Conservation (phyloP, 2,329 filamentous ascomycete species). For the Beauveria scarabaeidicola region DNA sequence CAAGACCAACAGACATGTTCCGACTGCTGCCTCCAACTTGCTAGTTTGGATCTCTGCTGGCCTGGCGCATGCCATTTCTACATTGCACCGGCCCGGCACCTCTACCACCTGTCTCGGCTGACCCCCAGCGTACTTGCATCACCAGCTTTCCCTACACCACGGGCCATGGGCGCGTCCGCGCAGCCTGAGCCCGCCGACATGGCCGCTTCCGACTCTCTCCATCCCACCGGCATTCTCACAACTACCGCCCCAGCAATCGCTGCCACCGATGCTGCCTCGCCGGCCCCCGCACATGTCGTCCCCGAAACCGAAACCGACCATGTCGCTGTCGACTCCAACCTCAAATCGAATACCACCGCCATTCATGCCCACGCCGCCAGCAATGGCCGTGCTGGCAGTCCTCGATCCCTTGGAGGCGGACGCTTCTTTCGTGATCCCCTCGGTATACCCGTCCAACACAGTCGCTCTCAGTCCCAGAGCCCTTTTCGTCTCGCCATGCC, state of each 20-base stretch:
- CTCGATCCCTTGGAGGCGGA: slow-evolving; percentile 18
- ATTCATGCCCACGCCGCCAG: background rate
- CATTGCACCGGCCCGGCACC: background rate
- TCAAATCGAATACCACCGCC: slow-evolving; percentile 13
- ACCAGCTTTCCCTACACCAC: background rate
- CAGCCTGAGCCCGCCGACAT: slow-evolving; percentile 5
- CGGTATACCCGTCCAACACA: slow-evolving; percentile 13
- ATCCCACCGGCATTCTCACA: background rate
- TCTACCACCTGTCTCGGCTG: background rate
- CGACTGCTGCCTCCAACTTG: slow-evolving; percentile 1
- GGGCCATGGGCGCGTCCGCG: background rate
- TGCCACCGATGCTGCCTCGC: slow-evolving; percentile 14
- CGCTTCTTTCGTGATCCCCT: slow-evolving; percentile 29
- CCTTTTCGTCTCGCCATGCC: slow-evolving; percentile 36
- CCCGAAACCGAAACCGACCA: slow-evolving; percentile 14
- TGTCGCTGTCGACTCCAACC: slow-evolving; percentile 11
- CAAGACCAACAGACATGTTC: slow-evolving; percentile 6
- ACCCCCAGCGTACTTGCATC: background rate
- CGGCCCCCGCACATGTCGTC: slow-evolving; percentile 5
- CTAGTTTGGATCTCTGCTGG: background rate
- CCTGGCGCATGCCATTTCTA: background rate
- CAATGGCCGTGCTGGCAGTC: slow-evolving; percentile 18
- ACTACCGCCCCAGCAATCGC: background rate
- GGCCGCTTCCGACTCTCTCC: background rate
- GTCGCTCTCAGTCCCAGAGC: slow-evolving; percentile 29